These are phyloP conservation scores for Rhodotorula kratochvilovae DNA, from an alignment of 768 basidiomycete genomes.

Conservation along the genomic window DNA sequence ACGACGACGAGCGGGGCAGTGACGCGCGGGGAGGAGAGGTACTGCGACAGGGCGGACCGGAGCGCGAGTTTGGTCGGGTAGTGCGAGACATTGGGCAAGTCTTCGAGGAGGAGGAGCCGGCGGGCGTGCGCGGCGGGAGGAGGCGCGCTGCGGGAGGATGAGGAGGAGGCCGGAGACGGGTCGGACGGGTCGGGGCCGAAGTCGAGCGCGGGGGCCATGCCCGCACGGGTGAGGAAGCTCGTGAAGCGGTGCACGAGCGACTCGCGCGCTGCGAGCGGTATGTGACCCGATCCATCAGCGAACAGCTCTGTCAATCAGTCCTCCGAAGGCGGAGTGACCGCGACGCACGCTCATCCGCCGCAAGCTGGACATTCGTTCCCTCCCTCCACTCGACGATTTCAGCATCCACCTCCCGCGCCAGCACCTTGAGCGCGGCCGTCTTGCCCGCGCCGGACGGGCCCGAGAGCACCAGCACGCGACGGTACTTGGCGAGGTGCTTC, in stretches of 20 bases:
- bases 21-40: conserved; percentile 46
- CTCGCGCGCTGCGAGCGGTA: conserved; percentile 24
- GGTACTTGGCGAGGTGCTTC: conserved; percentile 60
- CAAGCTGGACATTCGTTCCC: background rate
- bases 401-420: conserved; percentile 68
- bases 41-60: conserved; percentile 57
- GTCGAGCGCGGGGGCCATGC: conserved; percentile 60
- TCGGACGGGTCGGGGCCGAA: conserved; percentile 21
- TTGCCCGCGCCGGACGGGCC: conserved; percentile 89
- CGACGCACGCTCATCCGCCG: background rate
- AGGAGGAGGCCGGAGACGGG: background rate
- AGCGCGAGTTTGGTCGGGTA: conserved; percentile 69
- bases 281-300: too few species aligned
- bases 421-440: conserved; percentile 72
- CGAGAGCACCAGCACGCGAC: conserved; percentile 78
- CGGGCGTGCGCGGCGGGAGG: background rate
- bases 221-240: conserved; percentile 55
- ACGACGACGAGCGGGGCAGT: conserved; percentile 70
- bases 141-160: background rate
- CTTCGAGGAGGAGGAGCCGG: conserved; percentile 43
- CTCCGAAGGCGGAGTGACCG: too few species aligned
- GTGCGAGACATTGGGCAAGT: conserved; percentile 76
- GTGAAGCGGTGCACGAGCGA: conserved; percentile 36
- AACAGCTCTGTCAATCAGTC: too few species aligned
- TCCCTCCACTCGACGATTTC: conserved; percentile 67